phyloP scores from a whole-genome alignment of 176 grass and related monocot species.

The Secale cereale region DNA sequence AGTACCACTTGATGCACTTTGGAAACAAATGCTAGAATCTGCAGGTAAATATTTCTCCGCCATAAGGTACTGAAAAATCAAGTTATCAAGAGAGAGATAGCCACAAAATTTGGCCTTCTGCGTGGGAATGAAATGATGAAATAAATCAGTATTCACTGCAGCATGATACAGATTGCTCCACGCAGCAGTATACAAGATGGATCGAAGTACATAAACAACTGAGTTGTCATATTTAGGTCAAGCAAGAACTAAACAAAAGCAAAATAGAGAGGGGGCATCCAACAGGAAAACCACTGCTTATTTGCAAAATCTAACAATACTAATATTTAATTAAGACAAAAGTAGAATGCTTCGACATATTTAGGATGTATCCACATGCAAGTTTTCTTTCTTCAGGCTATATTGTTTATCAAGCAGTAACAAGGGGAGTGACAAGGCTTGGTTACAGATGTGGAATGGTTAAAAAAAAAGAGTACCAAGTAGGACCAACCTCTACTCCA shows the following conservation, averaged over 20 bases:
- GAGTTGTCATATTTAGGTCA: slow-evolving; percentile 5
- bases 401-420: slow-evolving; percentile 12
- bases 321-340: neutral
- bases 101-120: neutral
- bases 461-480: neutral
- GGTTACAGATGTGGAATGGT: neutral
- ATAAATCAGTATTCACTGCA: neutral
- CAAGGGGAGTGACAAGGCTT: neutral
- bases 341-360: neutral
- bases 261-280: neutral
- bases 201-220: neutral
- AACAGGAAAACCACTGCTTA: slow-evolving; percentile 11
- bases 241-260: slow-evolving; percentile 5
- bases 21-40: slow-evolving; percentile 96
- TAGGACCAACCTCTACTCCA: slow-evolving; percentile 53
- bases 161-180: neutral
- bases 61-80: slow-evolving; percentile 2
- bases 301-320: neutral
- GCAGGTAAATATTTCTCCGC: neutral
- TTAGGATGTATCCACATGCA: neutral
- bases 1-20: slow-evolving; percentile 95
- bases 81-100: neutral
- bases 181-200: neutral
- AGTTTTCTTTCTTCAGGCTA: neutral
- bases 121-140: slow-evolving; percentile 4